Base-by-base conservation (phyloP, 2,329 filamentous ascomycete species). In the Ascochyta lentis region DNA sequence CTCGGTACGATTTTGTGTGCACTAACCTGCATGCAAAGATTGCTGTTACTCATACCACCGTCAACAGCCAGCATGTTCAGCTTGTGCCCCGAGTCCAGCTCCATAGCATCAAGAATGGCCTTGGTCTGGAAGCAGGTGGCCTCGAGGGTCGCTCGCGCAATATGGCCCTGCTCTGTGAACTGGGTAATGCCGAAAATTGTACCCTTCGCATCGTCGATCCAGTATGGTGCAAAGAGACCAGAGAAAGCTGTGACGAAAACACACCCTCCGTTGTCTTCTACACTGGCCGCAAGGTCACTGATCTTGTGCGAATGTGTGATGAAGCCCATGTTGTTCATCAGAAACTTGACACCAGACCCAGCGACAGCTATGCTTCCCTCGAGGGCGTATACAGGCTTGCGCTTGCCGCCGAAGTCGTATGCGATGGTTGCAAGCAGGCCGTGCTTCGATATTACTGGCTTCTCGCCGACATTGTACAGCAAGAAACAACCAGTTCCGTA, bases 51-150 rank as follows among this genome's bases (percentile, higher is more conserved):
- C 83, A 96, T 91, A 55, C 92, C 92, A 54, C 92, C 92, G 70
- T 96, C 92, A 39, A 96, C 92, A 31, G 90, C 89, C 39, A 96
- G 82, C 62, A 88, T 85, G 54, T 86, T 83, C 29, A 96, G 83
- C 60, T 86, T 85, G 71, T 93, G 88, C 33, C 88, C 87, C 49
- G 89, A 92, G 77, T 96, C 92, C 65, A 89, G 86, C 70, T 90
- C 91, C 92, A 96, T 96, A 59, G 92, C 91, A 70, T 95, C 89
- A 23, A 96, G 84, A 67, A 96, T 96, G 22, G 92, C 92, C 67
- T 92, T 92, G 23, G 91, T 96, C 77, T 96, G 92, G 81, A 91
- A 96, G 79, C 92, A 96, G 34, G 91, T 93, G 4, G 92, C 92
- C 77, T 96, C 92, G 49, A 96, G 85, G 0, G 92, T 96, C 33